phyloP scores from a whole-genome alignment of 495 filamentous ascomycete genomes.

The Xeromyces bisporus region DNA sequence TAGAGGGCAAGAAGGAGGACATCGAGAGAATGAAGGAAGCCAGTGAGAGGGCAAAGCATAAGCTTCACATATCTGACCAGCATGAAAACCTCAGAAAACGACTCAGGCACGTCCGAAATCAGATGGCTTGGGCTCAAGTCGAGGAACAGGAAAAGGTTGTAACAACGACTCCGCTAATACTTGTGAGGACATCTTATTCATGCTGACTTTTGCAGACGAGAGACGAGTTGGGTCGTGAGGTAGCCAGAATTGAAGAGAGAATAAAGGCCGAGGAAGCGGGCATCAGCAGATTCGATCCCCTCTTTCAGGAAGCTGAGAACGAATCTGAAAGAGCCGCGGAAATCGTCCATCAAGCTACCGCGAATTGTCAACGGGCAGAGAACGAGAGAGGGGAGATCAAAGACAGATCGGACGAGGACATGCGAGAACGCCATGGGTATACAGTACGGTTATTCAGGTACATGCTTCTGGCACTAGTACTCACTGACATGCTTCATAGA shows the following conservation, averaged over 20 bases:
- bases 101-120: slow-evolving; percentile 31
- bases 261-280: slow-evolving; percentile 27
- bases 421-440: slow-evolving; percentile 24
- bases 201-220: slow-evolving; percentile 15
- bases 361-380: slow-evolving; percentile 26
- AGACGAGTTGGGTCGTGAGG: slow-evolving; percentile 14
- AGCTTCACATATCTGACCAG: slow-evolving; percentile 39
- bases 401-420: slow-evolving; percentile 19
- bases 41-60: slow-evolving; percentile 29
- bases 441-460: slow-evolving; percentile 21
- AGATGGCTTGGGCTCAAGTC: slow-evolving; percentile 63
- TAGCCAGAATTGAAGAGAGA: slow-evolving; percentile 18
- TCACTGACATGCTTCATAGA: slow-evolving; percentile 15
- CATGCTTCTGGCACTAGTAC: slow-evolving; percentile 1
- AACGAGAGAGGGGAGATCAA: slow-evolving; percentile 26
- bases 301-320: slow-evolving; percentile 27
- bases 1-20: slow-evolving; percentile 31
- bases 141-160: slow-evolving; percentile 34
- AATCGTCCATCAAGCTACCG: slow-evolving; percentile 34
- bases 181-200: background rate
- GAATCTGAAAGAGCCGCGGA: slow-evolving; percentile 36
- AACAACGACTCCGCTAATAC: background rate
- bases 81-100: slow-evolving; percentile 38
- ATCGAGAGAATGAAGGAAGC: slow-evolving; percentile 27
- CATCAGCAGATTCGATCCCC: slow-evolving; percentile 20